Conservation (phyloP, 2,329 filamentous ascomycete genomes). For the Chaetomium sp. region DNA sequence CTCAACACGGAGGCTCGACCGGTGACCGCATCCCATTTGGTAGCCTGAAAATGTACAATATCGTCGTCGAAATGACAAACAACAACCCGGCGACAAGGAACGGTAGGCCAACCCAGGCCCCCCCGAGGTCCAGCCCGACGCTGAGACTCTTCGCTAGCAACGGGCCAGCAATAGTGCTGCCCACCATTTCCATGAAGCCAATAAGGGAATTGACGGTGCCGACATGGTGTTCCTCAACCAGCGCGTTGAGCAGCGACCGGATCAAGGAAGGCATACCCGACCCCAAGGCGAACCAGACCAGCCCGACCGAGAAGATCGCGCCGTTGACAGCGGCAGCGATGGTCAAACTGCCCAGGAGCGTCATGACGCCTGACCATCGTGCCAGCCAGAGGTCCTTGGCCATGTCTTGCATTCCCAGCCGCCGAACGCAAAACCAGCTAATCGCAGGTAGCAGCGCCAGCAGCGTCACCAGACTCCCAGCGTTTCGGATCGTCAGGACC, state of each 20-base stretch:
- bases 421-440: slow-evolving; percentile 41
- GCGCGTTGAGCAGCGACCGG: slow-evolving; percentile 54
- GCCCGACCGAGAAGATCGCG: slow-evolving; percentile 42
- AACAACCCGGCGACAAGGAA: slow-evolving; percentile 46
- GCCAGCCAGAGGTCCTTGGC: slow-evolving; percentile 47
- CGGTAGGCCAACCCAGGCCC: slow-evolving; percentile 53
- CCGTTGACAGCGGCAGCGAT: slow-evolving; percentile 44
- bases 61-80: slow-evolving; percentile 36
- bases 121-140: slow-evolving; percentile 50
- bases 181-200: slow-evolving; percentile 52
- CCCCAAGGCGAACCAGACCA: slow-evolving; percentile 51
- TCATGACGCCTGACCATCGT: slow-evolving; percentile 40
- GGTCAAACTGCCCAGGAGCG: slow-evolving; percentile 42
- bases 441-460: slow-evolving; percentile 44
- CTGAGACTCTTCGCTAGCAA: slow-evolving; percentile 51
- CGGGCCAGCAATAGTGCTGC: slow-evolving; percentile 51
- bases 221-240: slow-evolving; percentile 57
- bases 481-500: slow-evolving; percentile 44
- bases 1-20: slow-evolving; percentile 14
- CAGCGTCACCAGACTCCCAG: slow-evolving; percentile 44
- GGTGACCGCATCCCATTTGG: slow-evolving; percentile 18
- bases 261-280: slow-evolving; percentile 47
- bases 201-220: slow-evolving; percentile 58
- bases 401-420: slow-evolving; percentile 39
- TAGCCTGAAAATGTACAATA: slow-evolving; percentile 39